Percentiles rank a stretch among this genome's conserved stretches.
Evolutionary conservation across 2,329 filamentous ascomycete genomes (phyloP).

Genomic region (Arthrobotrys musiformis): DNA sequence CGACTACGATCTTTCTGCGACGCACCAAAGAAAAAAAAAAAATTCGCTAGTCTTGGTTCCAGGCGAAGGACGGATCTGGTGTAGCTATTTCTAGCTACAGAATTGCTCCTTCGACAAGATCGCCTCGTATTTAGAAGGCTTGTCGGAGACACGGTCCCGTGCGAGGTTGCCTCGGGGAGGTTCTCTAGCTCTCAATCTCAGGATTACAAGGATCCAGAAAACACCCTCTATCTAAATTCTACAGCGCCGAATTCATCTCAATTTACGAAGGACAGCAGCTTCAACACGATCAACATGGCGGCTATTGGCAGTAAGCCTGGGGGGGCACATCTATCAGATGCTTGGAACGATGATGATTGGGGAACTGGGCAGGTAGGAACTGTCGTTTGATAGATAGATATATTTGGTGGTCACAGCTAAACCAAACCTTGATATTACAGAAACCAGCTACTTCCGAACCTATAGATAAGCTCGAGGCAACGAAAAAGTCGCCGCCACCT

Average conservation of each 20-base stretch:
- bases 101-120: background rate
- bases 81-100: background rate
- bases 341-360: constrained; percentile 52
- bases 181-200: background rate
- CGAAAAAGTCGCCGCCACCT: constrained; percentile 1
- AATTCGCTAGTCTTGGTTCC: background rate
- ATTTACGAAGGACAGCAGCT: background rate
- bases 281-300: constrained; percentile 22
- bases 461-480: constrained; percentile 17
- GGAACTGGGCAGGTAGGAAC: constrained; percentile 19
- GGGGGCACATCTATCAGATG: constrained; percentile 9
- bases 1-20: background rate
- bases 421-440: background rate
- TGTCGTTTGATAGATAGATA: background rate
- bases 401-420: constrained; percentile 9
- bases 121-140: background rate
- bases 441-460: constrained; percentile 27
- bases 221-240: background rate
- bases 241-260: background rate
- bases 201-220: constrained; percentile 12
- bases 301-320: constrained; percentile 16
- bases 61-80: background rate
- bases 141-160: background rate
- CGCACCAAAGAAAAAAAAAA: background rate
- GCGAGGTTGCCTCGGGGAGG: background rate